Percentiles rank a stretch among this genome's conserved stretches.
phyloP scores from a whole-genome alignment of 805 yeast species.

The Yarrowia phangngaensis region DNA sequence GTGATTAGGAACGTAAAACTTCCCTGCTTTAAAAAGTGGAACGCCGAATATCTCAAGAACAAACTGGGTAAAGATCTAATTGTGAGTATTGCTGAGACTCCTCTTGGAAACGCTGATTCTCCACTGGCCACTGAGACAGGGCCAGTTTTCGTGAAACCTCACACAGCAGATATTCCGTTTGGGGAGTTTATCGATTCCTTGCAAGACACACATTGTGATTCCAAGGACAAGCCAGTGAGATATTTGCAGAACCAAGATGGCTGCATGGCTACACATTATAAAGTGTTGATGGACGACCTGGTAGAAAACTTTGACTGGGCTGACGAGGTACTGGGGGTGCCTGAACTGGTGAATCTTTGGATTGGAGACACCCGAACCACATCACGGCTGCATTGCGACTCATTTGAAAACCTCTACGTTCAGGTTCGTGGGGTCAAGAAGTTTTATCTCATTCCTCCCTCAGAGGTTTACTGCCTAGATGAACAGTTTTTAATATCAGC shows the following conservation, averaged over 20 bases:
- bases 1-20: constrained; percentile 15
- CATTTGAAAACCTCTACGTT: constrained; percentile 41
- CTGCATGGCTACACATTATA: constrained; percentile 37
- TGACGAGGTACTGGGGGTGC: constrained; percentile 33
- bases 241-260: constrained; percentile 43
- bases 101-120: constrained; percentile 42
- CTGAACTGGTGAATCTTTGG: constrained; percentile 43
- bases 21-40: constrained; percentile 20
- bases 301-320: constrained; percentile 31
- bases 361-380: constrained; percentile 38
- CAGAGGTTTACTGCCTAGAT: constrained; percentile 35
- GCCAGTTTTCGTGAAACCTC: constrained; percentile 39
- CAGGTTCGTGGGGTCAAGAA: constrained; percentile 40
- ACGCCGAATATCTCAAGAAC: constrained; percentile 3
- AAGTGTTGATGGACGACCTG: constrained; percentile 30
- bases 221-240: constrained; percentile 28
- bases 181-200: constrained; percentile 33
- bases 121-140: constrained; percentile 32
- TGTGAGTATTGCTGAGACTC: constrained; percentile 38
- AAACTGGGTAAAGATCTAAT: constrained; percentile 28
- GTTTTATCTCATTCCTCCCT: constrained; percentile 40
- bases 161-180: constrained; percentile 32
- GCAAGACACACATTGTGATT: constrained; percentile 7
- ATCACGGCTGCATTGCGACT: constrained; percentile 40
- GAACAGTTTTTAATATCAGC: constrained; percentile 38